These are phyloP conservation scores for Deuterostichococcus epilithicus DNA, from an alignment of 139 green algal species.

Conservation along the genomic window DNA sequence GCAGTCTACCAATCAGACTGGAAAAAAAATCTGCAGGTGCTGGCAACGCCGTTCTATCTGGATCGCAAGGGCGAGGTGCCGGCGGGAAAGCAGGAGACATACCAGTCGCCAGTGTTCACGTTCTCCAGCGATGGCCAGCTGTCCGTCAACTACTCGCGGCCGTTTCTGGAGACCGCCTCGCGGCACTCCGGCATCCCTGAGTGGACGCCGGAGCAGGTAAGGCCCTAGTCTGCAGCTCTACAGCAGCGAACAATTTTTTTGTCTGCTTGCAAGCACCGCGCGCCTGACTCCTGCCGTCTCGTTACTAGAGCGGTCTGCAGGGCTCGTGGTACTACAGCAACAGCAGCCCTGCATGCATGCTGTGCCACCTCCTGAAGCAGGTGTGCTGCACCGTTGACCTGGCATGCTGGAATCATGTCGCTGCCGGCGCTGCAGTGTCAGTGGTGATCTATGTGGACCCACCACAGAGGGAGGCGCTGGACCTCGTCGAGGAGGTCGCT, in stretches of 20 bases:
- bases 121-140: background rate
- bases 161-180: background rate
- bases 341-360: too few relatives aligned
- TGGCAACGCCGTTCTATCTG: background rate
- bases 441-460: background rate
- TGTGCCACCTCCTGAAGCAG: too few relatives aligned
- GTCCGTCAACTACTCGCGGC: conserved; percentile 3
- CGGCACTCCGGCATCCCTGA: conserved; percentile 1
- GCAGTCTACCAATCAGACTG: too few relatives aligned
- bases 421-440: too few relatives aligned
- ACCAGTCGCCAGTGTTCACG: conserved; percentile 6
- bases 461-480: conserved; percentile 39
- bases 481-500: conserved; percentile 44
- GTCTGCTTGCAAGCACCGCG: too few relatives aligned
- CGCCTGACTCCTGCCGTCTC: too few relatives aligned
- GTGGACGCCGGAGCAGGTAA: background rate
- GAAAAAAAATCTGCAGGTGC: background rate
- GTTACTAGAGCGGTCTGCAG: too few relatives aligned
- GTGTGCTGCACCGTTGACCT: too few relatives aligned
- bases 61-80: conserved; percentile 18
- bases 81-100: background rate
- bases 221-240: too few relatives aligned
- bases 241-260: too few relatives aligned
- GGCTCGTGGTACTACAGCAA: too few relatives aligned
- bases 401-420: too few relatives aligned